Conservation (phyloP, 164 flowering plant genomes). For the Vitis labrusca region DNA sequence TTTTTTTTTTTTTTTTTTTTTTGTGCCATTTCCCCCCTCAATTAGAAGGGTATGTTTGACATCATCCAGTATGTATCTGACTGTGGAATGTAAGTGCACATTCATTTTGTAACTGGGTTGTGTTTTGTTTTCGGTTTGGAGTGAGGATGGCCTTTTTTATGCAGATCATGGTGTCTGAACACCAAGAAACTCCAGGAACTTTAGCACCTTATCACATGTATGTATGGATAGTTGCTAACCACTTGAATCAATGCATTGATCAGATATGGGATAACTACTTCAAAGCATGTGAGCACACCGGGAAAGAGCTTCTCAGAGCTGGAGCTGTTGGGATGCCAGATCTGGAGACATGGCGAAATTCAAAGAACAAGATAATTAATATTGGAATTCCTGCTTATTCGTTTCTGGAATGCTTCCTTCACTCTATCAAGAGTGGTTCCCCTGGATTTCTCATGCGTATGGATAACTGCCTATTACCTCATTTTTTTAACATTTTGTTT, state of each 20-base stretch:
- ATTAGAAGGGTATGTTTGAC: too few relatives aligned
- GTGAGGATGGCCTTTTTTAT: too few relatives aligned
- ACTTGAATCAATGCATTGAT: neutral
- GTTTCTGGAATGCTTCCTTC: conserved; percentile 38
- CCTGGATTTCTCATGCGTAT: conserved; percentile 43
- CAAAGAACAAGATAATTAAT: conserved; percentile 36
- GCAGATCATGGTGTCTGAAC: too few relatives aligned
- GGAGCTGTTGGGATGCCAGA: conserved; percentile 28
- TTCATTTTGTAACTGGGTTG: too few relatives aligned
- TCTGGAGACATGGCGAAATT: conserved; percentile 31
- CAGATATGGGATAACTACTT: conserved; percentile 36
- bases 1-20: too few relatives aligned
- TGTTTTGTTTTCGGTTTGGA: too few relatives aligned
- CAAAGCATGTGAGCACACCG: conserved; percentile 23
- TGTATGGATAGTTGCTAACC: too few relatives aligned
- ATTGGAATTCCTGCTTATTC: conserved; percentile 42
- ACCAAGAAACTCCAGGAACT: too few relatives aligned
- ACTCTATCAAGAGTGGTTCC: conserved; percentile 37
- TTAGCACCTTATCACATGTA: too few relatives aligned
- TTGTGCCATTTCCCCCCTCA: too few relatives aligned
- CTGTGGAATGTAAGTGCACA: too few relatives aligned
- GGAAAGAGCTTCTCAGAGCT: conserved; percentile 27
- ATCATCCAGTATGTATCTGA: too few relatives aligned
- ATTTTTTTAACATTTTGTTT: neutral
- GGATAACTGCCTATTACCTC: conserved; percentile 6